Base-by-base conservation (phyloP, 2,329 filamentous ascomycete species). In the Orbilia blumenaviensis region DNA sequence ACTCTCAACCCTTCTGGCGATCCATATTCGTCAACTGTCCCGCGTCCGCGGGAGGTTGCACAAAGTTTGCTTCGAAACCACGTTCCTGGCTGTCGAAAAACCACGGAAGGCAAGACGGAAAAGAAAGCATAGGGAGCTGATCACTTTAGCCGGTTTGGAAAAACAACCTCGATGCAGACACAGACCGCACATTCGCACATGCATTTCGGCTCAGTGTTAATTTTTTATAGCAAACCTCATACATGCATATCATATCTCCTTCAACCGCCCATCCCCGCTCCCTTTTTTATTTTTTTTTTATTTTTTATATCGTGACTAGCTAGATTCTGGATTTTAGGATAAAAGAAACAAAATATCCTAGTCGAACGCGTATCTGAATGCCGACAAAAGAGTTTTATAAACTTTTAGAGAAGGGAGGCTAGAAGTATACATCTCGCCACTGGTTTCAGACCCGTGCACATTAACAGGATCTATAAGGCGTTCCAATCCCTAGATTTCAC, bases 21-120 rank as follows among this genome's bases (percentile, higher is more conserved):
- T 54, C 50, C 50, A 54, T 54, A 56, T 56, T 56, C 52, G 52
- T 56, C 14, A 56, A 56, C 3, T 38, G 16, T 25, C 10, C 52
- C 52, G 52, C 52, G 52, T 34, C 52, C 29, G 52, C 32, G 32
- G 25, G 38, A 23, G 32, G 18, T 56, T 56, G 52, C 25, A 25
- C 52, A 56, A 38, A 32, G 52, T 56, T 23, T 56, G 52, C 29
- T 38, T 38, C 32, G 38, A 32, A 56, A 56, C 52, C 52, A 56
- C 52, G 52, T 56, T 56, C 52, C 52, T 56, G 32, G 10, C 5
- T 16, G n/a, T 56, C 18, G 52, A 56, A 38, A 56, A 56, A 3
- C 52, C 52, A 56, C 18, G 52, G 52, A 32, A 36, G 14, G 14
- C 9, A 23, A 38, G 16, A 38, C 8, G 18, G 52, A 32, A 25